Conservation (phyloP, 1,284 basidiomycete species). For the Irpex sp. region DNA sequence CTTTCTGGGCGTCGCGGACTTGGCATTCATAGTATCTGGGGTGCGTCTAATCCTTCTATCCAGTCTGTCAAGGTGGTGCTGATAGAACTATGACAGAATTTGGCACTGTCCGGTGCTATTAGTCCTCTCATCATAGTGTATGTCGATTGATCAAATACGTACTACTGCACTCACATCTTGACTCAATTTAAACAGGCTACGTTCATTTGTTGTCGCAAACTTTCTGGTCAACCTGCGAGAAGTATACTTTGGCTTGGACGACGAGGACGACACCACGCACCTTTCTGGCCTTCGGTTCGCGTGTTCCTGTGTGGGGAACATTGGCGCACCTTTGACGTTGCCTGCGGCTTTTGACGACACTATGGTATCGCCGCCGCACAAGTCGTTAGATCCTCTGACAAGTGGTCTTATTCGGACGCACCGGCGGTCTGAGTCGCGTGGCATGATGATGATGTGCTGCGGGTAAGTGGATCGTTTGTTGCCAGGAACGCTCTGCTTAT, state of each 20-base stretch:
- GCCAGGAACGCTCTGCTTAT: neutral
- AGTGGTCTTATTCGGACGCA: neutral
- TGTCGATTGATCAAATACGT: neutral
- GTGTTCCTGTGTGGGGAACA: neutral
- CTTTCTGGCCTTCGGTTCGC: neutral
- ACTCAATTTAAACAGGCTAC: neutral
- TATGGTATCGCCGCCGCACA: neutral
- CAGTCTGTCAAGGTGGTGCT: neutral
- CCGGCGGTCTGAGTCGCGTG: neutral
- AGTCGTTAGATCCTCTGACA: neutral
- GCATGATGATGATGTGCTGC: neutral
- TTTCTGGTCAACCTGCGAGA: neutral
- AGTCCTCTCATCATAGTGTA: neutral
- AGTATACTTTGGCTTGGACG: neutral
- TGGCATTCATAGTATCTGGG: neutral
- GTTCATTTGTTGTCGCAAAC: neutral
- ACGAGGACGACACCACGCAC: neutral
- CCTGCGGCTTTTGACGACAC: neutral
- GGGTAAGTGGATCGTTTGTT: neutral
- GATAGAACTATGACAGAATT: neutral
- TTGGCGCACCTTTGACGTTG: neutral
- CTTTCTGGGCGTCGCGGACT: neutral
- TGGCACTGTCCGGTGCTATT: neutral
- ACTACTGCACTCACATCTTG: neutral
- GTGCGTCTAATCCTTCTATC: neutral